Conservation (phyloP, 78 protist species). For the Polysphondylium violaceum region DNA sequence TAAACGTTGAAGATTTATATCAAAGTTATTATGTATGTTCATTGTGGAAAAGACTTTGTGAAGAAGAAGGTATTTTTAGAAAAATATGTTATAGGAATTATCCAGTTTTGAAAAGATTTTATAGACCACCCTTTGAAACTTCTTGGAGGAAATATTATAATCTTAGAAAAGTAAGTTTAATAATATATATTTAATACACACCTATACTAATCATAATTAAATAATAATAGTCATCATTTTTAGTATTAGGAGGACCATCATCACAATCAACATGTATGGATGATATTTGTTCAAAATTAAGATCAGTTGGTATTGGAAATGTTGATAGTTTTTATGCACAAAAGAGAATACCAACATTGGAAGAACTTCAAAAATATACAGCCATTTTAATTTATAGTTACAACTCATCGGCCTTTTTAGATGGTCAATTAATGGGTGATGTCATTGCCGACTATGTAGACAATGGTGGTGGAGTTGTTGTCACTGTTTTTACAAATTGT, state of each 20-base stretch:
- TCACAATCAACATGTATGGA: constrained; percentile 76
- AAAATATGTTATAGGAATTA: constrained; percentile 47
- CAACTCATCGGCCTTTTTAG: constrained; percentile 62
- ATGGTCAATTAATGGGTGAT: constrained; percentile 75
- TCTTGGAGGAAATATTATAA: constrained; percentile 68
- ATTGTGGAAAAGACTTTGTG: constrained; percentile 56
- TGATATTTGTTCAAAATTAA: constrained; percentile 69
- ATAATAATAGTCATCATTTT: constrained; percentile 47
- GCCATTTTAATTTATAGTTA: constrained; percentile 63
- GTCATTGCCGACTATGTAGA: constrained; percentile 68
- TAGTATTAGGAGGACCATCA: constrained; percentile 75
- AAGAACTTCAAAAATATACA: constrained; percentile 72
- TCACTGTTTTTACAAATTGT: constrained; percentile 74
- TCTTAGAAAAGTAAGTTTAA: constrained; percentile 46
- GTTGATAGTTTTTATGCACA: constrained; percentile 64
- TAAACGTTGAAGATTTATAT: constrained; percentile 42
- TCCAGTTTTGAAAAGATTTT: constrained; percentile 44
- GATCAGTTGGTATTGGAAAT: constrained; percentile 43
- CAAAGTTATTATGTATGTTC: constrained; percentile 19
- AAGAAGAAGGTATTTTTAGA: constrained; percentile 67
- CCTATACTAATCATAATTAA: neutral
- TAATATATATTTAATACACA: neutral
- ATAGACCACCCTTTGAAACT: constrained; percentile 64
- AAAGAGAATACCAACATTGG: constrained; percentile 72
- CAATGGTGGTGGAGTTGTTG: constrained; percentile 80